Base-by-base conservation (phyloP, 169 alveolate genomes). In the Theileria annulata region DNA sequence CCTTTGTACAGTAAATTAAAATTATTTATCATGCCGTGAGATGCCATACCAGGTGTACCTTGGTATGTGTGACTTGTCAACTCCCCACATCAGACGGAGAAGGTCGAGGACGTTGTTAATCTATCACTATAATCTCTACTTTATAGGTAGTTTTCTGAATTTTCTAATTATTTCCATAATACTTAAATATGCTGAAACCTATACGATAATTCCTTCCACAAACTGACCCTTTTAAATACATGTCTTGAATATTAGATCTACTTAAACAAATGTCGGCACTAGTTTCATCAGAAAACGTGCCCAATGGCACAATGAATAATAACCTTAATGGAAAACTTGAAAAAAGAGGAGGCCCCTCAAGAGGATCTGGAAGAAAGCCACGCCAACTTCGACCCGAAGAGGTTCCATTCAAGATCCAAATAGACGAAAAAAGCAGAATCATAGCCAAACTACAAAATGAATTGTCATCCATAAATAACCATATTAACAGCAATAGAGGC, bases 381-480 rank as follows among this genome's bases (percentile, higher is more conserved):
- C 77, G 81, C 23, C 81, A 72, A 12, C 83, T 75, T 25, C 37
- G 85, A 6, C 79, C 88, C 8, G 87, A 66, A 42, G 85, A 79
- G 54, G 66, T 87, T 15, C 85, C 91, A 30, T 31, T 76, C 47
- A 75, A 83, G 71, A 74, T 72, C 64, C 85, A 83, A 33, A 83
- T 83, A 23, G 86, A 83, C 21, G 90, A 83, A 56, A 80, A 83
- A 27, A 33, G 76, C 28, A 77, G 68, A 25, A 70, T 66, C 19
- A 75, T 82, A 19, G 59, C 79, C 51, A 42, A 63, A 12, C 79
- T 85, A 13, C 80, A 80, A 73, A 91, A 82, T 77, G 59, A 86
- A 63, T 48, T 80, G 67, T 78, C 92, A 48, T 69, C 82, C 59
- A 74, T 89, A 71, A 83, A 87, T 77, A 58, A 85, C 71, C 82